Conservation (phyloP, 768 basidiomycete species). For the Leccinum disarticulatum region DNA sequence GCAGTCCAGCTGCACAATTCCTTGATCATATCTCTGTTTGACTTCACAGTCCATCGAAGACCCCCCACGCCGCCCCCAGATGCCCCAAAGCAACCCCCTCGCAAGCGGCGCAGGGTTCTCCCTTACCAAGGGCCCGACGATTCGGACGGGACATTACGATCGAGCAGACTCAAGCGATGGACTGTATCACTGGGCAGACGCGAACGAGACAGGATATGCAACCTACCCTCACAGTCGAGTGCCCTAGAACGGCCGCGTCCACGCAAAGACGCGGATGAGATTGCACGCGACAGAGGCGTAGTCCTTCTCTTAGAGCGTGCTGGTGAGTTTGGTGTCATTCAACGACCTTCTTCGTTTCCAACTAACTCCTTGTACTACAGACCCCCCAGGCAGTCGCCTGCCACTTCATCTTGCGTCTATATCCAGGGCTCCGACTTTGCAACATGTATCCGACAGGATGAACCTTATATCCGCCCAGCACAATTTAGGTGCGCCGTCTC, state of each 20-base stretch:
- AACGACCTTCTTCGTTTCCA: neutral
- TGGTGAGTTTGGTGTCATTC: slow-evolving; percentile 39
- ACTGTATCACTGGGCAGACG: slow-evolving; percentile 66
- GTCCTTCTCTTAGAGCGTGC: slow-evolving; percentile 62
- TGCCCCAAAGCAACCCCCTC: slow-evolving; percentile 57
- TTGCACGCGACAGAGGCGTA: slow-evolving; percentile 68
- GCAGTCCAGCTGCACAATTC: slow-evolving; percentile 84
- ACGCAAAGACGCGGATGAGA: slow-evolving; percentile 59
- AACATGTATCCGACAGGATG: slow-evolving; percentile 77
- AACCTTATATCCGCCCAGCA: slow-evolving; percentile 83
- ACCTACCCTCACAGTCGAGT: slow-evolving; percentile 45
- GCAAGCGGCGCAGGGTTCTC: slow-evolving; percentile 65
- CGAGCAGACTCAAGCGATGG: slow-evolving; percentile 71
- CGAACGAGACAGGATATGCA: slow-evolving; percentile 71
- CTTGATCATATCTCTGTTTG: slow-evolving; percentile 79
- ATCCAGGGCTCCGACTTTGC: slow-evolving; percentile 68
- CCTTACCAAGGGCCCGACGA: slow-evolving; percentile 74
- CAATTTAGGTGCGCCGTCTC: slow-evolving; percentile 59
- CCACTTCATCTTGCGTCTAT: slow-evolving; percentile 73
- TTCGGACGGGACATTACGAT: slow-evolving; percentile 54
- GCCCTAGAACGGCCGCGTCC: slow-evolving; percentile 46
- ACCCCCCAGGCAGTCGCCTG: slow-evolving; percentile 68
- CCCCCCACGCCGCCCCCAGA: slow-evolving; percentile 66
- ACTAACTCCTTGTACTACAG: slow-evolving; percentile 34
- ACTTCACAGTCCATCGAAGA: slow-evolving; percentile 71